Percentiles rank a stretch among this genome's conserved stretches.
phyloP scores from a whole-genome alignment of 495 filamentous ascomycete species.

The Friedmanniomyces endolithicus region DNA sequence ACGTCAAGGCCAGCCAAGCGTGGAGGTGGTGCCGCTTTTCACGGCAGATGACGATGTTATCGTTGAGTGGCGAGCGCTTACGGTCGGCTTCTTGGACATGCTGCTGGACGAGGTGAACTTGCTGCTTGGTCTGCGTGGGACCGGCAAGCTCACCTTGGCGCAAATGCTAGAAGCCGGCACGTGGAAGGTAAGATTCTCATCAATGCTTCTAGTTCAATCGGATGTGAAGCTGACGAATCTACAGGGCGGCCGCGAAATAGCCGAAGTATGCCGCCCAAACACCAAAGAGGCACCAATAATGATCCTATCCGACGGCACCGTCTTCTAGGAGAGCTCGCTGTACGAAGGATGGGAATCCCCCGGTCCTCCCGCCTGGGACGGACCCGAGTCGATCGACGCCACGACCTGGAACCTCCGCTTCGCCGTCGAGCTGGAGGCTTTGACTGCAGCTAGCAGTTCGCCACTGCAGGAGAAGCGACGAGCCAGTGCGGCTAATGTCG shows the following conservation, averaged over 20 bases:
- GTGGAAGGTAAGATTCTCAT: constrained; percentile 61
- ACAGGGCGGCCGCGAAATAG: constrained; percentile 89
- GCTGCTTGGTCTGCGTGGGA: constrained; percentile 41
- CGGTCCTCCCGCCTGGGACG: neutral
- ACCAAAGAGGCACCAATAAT: constrained; percentile 95
- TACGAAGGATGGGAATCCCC: constrained; percentile 2
- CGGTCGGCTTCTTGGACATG: constrained; percentile 71
- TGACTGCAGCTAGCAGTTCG: neutral
- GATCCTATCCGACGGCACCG: constrained; percentile 90
- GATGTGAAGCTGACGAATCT: neutral
- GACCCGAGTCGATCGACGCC: neutral
- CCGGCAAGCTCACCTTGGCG: constrained; percentile 52
- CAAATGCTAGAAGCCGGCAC: constrained; percentile 83
- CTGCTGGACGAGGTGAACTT: constrained; percentile 61
- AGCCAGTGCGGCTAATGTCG: neutral
- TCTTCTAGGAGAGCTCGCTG: constrained; percentile 53
- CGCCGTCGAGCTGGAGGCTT: neutral
- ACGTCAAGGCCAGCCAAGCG: constrained; percentile 58
- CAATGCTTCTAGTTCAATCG: neutral
- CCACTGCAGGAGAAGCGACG: neutral
- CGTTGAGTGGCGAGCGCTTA: constrained; percentile 76
- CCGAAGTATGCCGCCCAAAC: constrained; percentile 88
- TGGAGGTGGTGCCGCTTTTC: constrained; percentile 66
- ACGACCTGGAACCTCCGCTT: neutral
- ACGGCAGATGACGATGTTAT: constrained; percentile 70